These are phyloP conservation scores for Globisporangium radiosum DNA, from an alignment of 352 stramenopile genomes.

Conservation along the genomic window DNA sequence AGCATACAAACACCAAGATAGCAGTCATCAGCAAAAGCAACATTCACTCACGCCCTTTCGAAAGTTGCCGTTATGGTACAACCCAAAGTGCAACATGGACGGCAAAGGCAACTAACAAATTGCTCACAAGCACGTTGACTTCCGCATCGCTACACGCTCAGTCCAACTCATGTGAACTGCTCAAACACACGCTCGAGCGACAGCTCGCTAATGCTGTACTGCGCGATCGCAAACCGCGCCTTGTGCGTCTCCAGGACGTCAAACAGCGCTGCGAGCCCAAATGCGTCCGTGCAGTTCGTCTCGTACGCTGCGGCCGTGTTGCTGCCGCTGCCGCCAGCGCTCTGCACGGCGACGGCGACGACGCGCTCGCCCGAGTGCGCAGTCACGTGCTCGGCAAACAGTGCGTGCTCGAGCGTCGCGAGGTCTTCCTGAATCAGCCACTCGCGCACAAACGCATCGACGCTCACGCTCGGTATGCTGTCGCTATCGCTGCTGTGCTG, in stretches of 20 bases:
- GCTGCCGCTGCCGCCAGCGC: slow-evolving; percentile 29
- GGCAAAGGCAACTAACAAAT: background rate
- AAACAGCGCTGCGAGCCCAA: background rate
- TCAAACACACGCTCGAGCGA: slow-evolving; percentile 92
- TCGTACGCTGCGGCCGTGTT: slow-evolving; percentile 17
- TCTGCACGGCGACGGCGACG: slow-evolving; percentile 36
- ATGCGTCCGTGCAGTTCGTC: background rate
- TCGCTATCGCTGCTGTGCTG: slow-evolving; percentile 64
- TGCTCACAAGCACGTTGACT: background rate
- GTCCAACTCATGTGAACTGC: slow-evolving; percentile 66
- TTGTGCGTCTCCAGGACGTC: slow-evolving; percentile 16
- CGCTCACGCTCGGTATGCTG: slow-evolving; percentile 40
- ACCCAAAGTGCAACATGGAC: too few species aligned
- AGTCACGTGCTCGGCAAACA: slow-evolving; percentile 45
- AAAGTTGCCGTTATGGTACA: too few species aligned
- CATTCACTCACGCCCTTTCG: too few species aligned
- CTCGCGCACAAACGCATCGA: slow-evolving; percentile 71
- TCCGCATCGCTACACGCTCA: slow-evolving; percentile 11
- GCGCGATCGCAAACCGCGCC: slow-evolving; percentile 34
- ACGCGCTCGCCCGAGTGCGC: slow-evolving; percentile 48
- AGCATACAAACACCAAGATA: too few species aligned
- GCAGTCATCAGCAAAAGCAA: too few species aligned
- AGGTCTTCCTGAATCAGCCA: slow-evolving; percentile 75
- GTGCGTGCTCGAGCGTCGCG: slow-evolving; percentile 37
- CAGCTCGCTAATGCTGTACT: slow-evolving; percentile 50